Evolutionary conservation across 2,329 filamentous ascomycete genomes (phyloP).

Genomic region (Botryotinia convoluta): DNA sequence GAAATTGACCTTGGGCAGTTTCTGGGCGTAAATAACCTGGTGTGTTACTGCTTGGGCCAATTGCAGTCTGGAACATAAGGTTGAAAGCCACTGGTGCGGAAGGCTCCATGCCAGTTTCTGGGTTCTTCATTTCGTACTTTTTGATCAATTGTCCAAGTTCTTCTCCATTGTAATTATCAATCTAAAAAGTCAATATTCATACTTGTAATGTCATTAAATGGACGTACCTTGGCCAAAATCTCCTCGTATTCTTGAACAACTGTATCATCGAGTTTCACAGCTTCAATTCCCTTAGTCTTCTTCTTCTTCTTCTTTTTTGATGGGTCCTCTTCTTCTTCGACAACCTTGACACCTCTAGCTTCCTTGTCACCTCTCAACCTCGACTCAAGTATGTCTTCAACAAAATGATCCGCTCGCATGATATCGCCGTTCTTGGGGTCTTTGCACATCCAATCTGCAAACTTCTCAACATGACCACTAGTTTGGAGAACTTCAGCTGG

Average conservation of each 20-base stretch:
- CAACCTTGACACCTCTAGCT: slow-evolving; percentile 78
- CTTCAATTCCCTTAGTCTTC: slow-evolving; percentile 74
- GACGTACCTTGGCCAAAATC: slow-evolving; percentile 66
- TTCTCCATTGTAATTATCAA: slow-evolving; percentile 90
- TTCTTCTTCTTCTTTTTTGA: slow-evolving; percentile 92
- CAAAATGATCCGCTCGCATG: slow-evolving; percentile 91
- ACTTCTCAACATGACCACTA: slow-evolving; percentile 94
- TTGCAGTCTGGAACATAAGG: slow-evolving; percentile 96
- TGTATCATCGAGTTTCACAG: slow-evolving; percentile 81
- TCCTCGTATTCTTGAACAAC: slow-evolving; percentile 89
- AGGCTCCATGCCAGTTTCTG: slow-evolving; percentile 72
- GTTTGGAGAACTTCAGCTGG: slow-evolving; percentile 94
- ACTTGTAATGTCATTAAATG: not conserved
- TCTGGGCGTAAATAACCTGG: slow-evolving; percentile 87
- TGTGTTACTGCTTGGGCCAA: slow-evolving; percentile 86
- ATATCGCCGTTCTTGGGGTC: slow-evolving; percentile 98
- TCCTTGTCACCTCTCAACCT: slow-evolving; percentile 89
- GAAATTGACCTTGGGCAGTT: slow-evolving; percentile 95
- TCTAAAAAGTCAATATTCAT: slow-evolving; percentile 44
- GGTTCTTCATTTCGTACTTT: slow-evolving; percentile 90
- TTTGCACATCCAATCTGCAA: slow-evolving; percentile 96
- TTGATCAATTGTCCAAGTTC: slow-evolving; percentile 84
- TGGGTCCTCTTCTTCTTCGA: slow-evolving; percentile 68
- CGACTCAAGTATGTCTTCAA: slow-evolving; percentile 87
- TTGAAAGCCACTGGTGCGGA: slow-evolving; percentile 88